Base-by-base conservation (phyloP, 805 yeast species). In the Candida ponderosae region DNA sequence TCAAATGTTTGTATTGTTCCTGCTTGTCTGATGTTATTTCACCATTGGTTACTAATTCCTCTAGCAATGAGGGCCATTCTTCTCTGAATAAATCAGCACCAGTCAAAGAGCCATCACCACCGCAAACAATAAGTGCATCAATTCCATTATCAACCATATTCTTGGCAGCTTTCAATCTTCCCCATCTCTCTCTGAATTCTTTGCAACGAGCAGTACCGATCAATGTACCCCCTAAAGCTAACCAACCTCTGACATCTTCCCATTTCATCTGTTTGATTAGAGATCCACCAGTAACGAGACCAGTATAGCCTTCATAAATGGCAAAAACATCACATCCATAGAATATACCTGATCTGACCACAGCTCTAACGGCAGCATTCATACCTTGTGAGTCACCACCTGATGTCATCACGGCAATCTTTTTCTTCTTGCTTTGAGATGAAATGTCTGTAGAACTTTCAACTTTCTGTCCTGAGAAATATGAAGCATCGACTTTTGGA, bases 301-400 rank as follows among this genome's bases (percentile, higher is more conserved):
- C 89, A 40, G 77, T 77, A 53, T 81, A 81, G 40, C 89, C 89
- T 60, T 81, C 89, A 62, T 74, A 75, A 31, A 80, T 69, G 0
- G 79, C 87, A 54, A 65, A 81, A 1, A 79, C 78, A 48, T 72
- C 75, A 54, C 87, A 81, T 3, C 79, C 82, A 38, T 65, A 66
- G 57, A 62, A 70, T 41, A 81, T 72, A n/a, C 81, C 77, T 0
- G 86, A 71, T 40, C 89, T 62, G 5, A 81, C 79, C 33, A 81
- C 81, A 4, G 87, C 85, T 43, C 88, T 62, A 18, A 81, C 88
- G 27, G 76, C 79, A 4, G 87, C 79, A 53, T 79, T 79, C 89
- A 81, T 81, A 45, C 89, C 89, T 8, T 83, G 89, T 21, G 87
- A 80, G 53, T 81, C 89, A 48, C 89, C 89, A 41, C 89, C 89